Base-by-base conservation (phyloP, 176 grass and related monocot species). In the Puccinellia tenuiflora region DNA sequence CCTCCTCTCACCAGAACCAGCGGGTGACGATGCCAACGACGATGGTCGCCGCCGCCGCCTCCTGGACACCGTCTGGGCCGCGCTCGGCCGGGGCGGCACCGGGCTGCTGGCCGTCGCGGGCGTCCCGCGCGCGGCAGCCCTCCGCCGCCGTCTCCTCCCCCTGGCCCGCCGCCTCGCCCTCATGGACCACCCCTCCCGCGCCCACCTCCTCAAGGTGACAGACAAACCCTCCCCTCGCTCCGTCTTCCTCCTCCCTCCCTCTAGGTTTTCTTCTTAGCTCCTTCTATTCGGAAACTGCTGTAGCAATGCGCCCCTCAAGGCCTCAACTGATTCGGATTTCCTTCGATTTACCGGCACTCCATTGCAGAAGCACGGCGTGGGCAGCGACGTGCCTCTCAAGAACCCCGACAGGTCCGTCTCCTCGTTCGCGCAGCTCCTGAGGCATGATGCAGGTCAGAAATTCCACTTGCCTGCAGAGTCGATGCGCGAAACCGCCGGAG, bases 351-450 rank as follows among this genome's bases (percentile, higher is more conserved):
- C 62, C 15, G 43, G 21, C 15, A 43, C 76, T 87, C 77, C 82
- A 45, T 85, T 85, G 73, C 85, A 98, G 96, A 89, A 86, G 59
- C 92, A 98, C 76, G 90, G 96, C 11, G 77, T 98, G 76, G 92
- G 92, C 53, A 98, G 88, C 90, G 90, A 98, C 85, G 88, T 98
- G 5, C 79, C 92, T 12, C 46, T 98, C 26, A 98, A 91, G 84
- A 95, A 93, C 70, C 88, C 83, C 3, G 85, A 83, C 30, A 81
- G 92, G 53, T 74, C 26, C 5, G 92, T 98, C 3, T 98, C 95
- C 52, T 91, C 96, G 0, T 95, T 93, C 7, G 85, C 87, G 7
- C 72, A 60, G 65, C 88, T 95, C 45, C 46, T 98, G 14, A 79
- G 46, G 55, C 74, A 82, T 0, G 71, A 74, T 86, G 38, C 64